Evolutionary conservation across 192 early-diverging fungal species (phyloP), one percentile per base, ranked within the genome.

Genomic region (Chytriomyces sp.): DNA sequence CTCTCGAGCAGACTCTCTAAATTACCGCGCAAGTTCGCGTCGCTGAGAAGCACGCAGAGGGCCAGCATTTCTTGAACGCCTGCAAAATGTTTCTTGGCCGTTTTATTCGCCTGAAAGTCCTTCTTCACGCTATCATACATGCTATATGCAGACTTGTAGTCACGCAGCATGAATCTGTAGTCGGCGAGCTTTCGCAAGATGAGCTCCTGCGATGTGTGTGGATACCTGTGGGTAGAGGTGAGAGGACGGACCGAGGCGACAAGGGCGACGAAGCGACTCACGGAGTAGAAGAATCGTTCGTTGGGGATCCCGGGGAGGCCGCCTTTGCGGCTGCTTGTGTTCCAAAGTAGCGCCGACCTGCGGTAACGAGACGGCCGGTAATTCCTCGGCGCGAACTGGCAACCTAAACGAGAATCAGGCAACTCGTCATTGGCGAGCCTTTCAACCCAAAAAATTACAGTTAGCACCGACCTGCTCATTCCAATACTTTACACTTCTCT

Each of bases 141-240:
- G 0, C 86, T 83, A 63, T 88, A 87, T 3, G 98, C 96, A 78
- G 96, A 92, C 55, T 86, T 85, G 77, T 91, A 98, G 74, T 99
- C 98, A 30, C 91, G 82, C 3, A 99, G 80, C 96, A 98, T 98
- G 74, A 99, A 98, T 3, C 94, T 89, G 80, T 91, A 99, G 81
- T 98, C 96, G 10, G 92, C 98, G 30, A 98, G 82, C 74, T 91
- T 91, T 4, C 96, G 85, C 86, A 98, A 88, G 69, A 94, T 88
- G 8, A 95, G 89, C 75, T 99, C 98, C 1, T 92, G 92, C n/a
- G 95, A 87, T 55, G 84, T 86, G 61, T 81, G 73, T 0, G 81
- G 75, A 57, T 72, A 86, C 32, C 72, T 75, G 39, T 26, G 3
- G 10, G 22, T 41, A 61, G 61, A n/a, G n/a, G n/a, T n/a, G n/a